phyloP scores from a whole-genome alignment of 331 rosid species.

The Rosa hybrid region DNA sequence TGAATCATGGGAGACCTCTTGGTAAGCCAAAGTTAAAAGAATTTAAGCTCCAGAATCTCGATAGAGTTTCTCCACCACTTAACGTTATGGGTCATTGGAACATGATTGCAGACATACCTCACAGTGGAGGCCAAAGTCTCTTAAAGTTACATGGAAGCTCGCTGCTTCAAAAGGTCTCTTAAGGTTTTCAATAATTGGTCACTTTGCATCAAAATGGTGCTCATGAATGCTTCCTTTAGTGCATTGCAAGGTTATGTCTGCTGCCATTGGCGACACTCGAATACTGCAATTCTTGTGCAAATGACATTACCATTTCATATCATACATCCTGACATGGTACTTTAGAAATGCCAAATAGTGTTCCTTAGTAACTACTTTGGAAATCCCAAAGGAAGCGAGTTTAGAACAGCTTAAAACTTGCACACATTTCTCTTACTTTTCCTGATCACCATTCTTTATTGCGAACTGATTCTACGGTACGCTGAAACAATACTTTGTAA shows the following conservation, averaged over 20 bases:
- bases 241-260: neutral
- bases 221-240: too few relatives aligned
- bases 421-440: neutral
- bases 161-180: neutral
- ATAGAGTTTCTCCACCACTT: neutral
- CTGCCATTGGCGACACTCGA: neutral
- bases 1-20: neutral
- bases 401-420: neutral
- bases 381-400: neutral
- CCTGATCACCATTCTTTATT: slow-evolving; percentile 2
- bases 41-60: neutral
- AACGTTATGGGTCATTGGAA: neutral
- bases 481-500: neutral
- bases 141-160: neutral
- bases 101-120: neutral
- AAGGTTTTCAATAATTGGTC: neutral
- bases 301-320: neutral
- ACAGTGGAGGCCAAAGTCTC: neutral
- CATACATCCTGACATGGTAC: neutral
- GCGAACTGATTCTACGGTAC: neutral
- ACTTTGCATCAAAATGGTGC: neutral
- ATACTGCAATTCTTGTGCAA: neutral
- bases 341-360: neutral
- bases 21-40: neutral
- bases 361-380: neutral